Base-by-base conservation (phyloP, 805 yeast genomes). In the Wickerhamomyces chambardii region DNA sequence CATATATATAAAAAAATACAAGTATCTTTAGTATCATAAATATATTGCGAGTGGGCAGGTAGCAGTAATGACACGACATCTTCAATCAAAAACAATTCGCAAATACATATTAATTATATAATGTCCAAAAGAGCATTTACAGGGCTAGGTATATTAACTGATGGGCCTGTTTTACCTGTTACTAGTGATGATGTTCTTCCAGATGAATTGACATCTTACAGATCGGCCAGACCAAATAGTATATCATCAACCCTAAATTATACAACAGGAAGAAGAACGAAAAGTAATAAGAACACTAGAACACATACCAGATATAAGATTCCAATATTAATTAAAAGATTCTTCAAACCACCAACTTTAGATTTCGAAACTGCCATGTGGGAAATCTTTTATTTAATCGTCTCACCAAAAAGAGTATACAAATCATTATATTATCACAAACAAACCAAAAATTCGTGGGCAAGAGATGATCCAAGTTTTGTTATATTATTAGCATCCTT, bases 301-400 rank as follows among this genome's bases (percentile, higher is more conserved):
- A 5, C 15, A n/a, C 40, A 37, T 33, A 34, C 42, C 4, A 36
- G 34, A 15, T 40, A 54, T 36, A 46, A 43, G 32, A 33, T 59
- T 8, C 69, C 69, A 14, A 42, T 56, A 5, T 58, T 56, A 32
- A 46, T 64, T 33, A 56, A 53, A 40, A 56, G 84, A 34, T 54
- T 79, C 28, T 62, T 81, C 42, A 75, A 77, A 45, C 89, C 95
- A 2, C 83, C 79, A 8, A 79, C 95, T 0, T 64, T 87, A 36
- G 96, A 89, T 58, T 84, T 87, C 49, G 97, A 89, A 56, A 84
- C 95, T 2, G 95, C 96, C 12, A 68, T 78, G 40, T 89, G 95
- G 95, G 97, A 89, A 55, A 79, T 87, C 58, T 63, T 81, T 41
- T 73, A 85, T 49, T 61, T 87, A 36, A 63, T 87, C 14, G 63